phyloP scores from a whole-genome alignment of 805 yeast genomes.

The Ogataea corticis region DNA sequence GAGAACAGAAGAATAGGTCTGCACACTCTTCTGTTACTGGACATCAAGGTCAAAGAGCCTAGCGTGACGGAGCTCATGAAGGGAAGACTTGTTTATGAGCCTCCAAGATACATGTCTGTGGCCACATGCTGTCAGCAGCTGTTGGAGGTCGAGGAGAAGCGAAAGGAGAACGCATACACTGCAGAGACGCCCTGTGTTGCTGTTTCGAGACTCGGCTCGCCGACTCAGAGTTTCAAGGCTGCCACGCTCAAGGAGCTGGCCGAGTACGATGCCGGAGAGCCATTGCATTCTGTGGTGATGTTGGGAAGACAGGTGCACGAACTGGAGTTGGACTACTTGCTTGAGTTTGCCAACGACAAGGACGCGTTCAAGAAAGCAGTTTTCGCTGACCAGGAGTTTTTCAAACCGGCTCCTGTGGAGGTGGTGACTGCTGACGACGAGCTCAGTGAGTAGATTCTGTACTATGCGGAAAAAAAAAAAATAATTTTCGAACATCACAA shows the following conservation, averaged over 20 bases:
- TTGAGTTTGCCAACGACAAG: slow-evolving; percentile 69
- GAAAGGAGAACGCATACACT: slow-evolving; percentile 78
- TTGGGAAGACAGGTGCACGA: slow-evolving; percentile 95
- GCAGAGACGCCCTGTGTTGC: slow-evolving; percentile 92
- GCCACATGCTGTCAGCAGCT: slow-evolving; percentile 86
- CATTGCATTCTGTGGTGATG: slow-evolving; percentile 87
- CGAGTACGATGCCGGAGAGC: slow-evolving; percentile 89
- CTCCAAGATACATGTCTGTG: slow-evolving; percentile 95
- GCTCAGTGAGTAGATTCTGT: neutral
- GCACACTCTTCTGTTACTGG: slow-evolving; percentile 85
- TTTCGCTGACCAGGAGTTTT: slow-evolving; percentile 61
- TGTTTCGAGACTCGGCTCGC: slow-evolving; percentile 87
- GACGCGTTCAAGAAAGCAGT: slow-evolving; percentile 50
- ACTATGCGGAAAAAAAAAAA: neutral
- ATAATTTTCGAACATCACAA: neutral
- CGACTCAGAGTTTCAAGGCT: slow-evolving; percentile 77
- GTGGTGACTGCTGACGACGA: neutral
- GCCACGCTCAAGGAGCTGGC: slow-evolving; percentile 79
- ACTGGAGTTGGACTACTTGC: slow-evolving; percentile 80
- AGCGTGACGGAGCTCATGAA: slow-evolving; percentile 91
- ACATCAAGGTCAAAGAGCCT: slow-evolving; percentile 96
- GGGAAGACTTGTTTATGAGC: slow-evolving; percentile 89
- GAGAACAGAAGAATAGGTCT: slow-evolving; percentile 90
- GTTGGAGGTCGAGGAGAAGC: slow-evolving; percentile 79
- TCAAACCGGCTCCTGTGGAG: slow-evolving; percentile 24